A percentile compares a stretch with the other conserved stretches of the same genome.
Evolutionary conservation across 2,329 filamentous ascomycete genomes (phyloP).

Genomic region (Claviceps cyperi): DNA sequence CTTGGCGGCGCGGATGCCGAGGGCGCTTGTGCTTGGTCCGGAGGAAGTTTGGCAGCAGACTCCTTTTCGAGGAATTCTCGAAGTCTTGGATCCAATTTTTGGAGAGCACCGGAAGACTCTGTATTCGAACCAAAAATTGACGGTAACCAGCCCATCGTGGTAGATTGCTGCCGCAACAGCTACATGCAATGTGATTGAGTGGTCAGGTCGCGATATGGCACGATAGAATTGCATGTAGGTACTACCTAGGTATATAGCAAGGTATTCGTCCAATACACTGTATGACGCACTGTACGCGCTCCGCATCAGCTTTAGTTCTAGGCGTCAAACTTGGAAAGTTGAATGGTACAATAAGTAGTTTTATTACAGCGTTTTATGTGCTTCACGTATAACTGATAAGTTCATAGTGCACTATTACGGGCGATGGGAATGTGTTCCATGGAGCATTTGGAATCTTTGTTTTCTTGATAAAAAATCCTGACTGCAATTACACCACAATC

Average conservation of each 20-base stretch:
- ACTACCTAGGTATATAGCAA: too few relatives aligned
- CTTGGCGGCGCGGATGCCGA: slow-evolving; percentile 5
- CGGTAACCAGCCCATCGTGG: slow-evolving; percentile 43
- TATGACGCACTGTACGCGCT: neutral
- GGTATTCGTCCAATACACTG: neutral
- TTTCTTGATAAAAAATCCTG: slow-evolving; percentile 17
- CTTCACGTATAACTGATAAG: too few relatives aligned
- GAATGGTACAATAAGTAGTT: too few relatives aligned
- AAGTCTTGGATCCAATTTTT: slow-evolving; percentile 67
- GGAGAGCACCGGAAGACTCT: slow-evolving; percentile 41
- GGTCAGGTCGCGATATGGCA: too few relatives aligned
- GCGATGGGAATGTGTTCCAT: slow-evolving; percentile 20
- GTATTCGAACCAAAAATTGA: slow-evolving; percentile 35
- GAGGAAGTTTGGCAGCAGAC: slow-evolving; percentile 55
- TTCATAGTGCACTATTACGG: too few relatives aligned
- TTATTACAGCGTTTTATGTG: too few relatives aligned
- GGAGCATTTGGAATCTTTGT: slow-evolving; percentile 17
- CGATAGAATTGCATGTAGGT: too few relatives aligned
- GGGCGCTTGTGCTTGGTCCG: slow-evolving; percentile 13
- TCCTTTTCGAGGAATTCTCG: slow-evolving; percentile 76
- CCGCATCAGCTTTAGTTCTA: neutral
- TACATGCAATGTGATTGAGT: neutral
- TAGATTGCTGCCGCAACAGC: neutral
- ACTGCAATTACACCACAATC: slow-evolving; percentile 32
- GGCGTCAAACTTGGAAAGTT: neutral